phyloP scores from a whole-genome alignment of 768 basidiomycete species.

The Imleria badia region DNA sequence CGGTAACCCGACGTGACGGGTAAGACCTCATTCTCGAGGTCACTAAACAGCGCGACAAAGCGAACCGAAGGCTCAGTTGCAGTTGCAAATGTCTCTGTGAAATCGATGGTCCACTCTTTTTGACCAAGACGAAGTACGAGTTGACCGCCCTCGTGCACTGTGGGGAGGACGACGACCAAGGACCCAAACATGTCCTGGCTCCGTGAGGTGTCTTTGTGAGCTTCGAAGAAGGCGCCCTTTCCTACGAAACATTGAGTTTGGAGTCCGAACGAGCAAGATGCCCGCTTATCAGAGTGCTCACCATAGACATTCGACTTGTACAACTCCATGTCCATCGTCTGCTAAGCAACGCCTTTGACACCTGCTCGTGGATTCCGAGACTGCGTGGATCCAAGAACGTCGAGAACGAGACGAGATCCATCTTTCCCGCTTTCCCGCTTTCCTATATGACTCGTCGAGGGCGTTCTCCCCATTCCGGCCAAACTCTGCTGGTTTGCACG shows the following conservation, averaged over 20 bases:
- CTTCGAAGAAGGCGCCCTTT: slow-evolving; percentile 8
- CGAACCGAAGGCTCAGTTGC: slow-evolving; percentile 18
- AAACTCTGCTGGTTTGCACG: slow-evolving; percentile 9
- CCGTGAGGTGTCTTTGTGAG: slow-evolving; percentile 34
- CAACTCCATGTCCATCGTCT: slow-evolving; percentile 27
- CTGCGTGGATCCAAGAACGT: slow-evolving; percentile 1
- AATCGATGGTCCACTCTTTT: slow-evolving; percentile 6
- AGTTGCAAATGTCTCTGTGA: not conserved
- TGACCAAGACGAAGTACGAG: slow-evolving; percentile 6
- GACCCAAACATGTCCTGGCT: slow-evolving; percentile 47
- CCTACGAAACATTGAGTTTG: not conserved
- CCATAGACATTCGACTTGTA: slow-evolving; percentile 52
- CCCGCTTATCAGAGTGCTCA: slow-evolving; percentile 3
- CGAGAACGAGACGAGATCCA: slow-evolving; percentile 38
- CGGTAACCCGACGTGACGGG: slow-evolving; percentile 42
- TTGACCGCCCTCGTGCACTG: slow-evolving; percentile 18
- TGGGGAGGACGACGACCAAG: slow-evolving; percentile 51
- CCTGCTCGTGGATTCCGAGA: slow-evolving; percentile 1
- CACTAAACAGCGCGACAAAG: slow-evolving; percentile 43
- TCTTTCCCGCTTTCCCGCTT: slow-evolving; percentile 48
- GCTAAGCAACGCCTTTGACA: slow-evolving; percentile 3
- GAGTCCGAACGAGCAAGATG: not conserved
- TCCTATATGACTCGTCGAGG: slow-evolving; percentile 30
- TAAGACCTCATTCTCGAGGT: slow-evolving; percentile 46
- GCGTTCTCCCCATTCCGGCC: slow-evolving; percentile 1